phyloP scores from a whole-genome alignment of 345 rosid species.

The Aurinia saxatilis region DNA sequence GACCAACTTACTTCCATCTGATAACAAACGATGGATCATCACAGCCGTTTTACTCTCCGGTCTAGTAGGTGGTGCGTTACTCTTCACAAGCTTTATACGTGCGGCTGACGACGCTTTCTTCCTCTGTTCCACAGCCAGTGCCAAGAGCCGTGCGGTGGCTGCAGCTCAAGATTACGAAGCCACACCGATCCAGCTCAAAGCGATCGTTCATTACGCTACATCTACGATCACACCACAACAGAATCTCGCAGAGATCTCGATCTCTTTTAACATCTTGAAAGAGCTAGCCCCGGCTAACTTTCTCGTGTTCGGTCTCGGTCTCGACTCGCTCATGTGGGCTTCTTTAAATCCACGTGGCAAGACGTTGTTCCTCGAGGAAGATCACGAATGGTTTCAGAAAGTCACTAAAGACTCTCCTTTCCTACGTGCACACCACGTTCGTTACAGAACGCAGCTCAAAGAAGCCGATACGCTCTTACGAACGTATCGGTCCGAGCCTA shows the following conservation, averaged over 20 bases:
- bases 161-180: conserved; percentile 21
- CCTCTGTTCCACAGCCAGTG: conserved; percentile 30
- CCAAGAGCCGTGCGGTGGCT: conserved; percentile 17
- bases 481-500: conserved; percentile 29
- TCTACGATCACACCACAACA: conserved; percentile 44
- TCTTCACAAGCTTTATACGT: conserved; percentile 25
- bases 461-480: conserved; percentile 42
- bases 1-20: conserved; percentile 25
- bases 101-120: conserved; percentile 28
- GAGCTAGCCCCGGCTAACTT: conserved; percentile 42
- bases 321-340: conserved; percentile 59
- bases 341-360: conserved; percentile 55
- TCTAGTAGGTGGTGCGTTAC: conserved; percentile 27
- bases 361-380: conserved; percentile 65
- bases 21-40: conserved; percentile 29
- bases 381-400: conserved; percentile 46
- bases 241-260: conserved; percentile 39
- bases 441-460: conserved; percentile 50
- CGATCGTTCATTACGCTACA: conserved; percentile 61
- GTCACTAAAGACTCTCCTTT: conserved; percentile 34
- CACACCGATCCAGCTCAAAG: conserved; percentile 45
- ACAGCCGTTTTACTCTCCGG: conserved; percentile 22
- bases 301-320: conserved; percentile 61
- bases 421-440: conserved; percentile 50
- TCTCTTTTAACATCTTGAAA: conserved; percentile 39